These are phyloP conservation scores for Dryas alaskensis DNA, from an alignment of 306 rosid genomes.

Conservation along the genomic window DNA sequence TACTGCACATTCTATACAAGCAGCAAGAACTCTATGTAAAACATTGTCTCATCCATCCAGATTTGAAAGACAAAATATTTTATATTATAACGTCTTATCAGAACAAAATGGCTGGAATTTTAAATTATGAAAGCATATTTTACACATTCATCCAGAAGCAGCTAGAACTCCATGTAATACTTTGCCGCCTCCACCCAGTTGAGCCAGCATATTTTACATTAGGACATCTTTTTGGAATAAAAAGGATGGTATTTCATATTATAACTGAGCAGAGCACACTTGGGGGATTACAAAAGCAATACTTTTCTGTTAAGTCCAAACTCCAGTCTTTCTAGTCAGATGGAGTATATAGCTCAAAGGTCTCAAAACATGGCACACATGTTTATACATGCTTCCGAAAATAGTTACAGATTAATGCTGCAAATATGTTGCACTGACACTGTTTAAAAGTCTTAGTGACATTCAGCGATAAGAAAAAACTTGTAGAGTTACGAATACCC, in stretches of 20 bases:
- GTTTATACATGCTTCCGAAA: not conserved
- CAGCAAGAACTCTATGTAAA: not conserved
- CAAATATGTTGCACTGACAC: not conserved
- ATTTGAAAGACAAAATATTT: not conserved
- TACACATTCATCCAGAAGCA: not conserved
- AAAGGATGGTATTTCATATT: not conserved
- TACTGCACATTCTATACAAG: not conserved
- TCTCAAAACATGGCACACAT: not conserved
- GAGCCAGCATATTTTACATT: not conserved
- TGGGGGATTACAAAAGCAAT: not conserved
- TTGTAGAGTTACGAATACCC: constrained; percentile 24
- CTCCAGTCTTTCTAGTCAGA: not conserved
- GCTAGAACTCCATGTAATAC: not conserved
- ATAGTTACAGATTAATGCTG: constrained; percentile 2
- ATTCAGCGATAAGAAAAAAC: not conserved
- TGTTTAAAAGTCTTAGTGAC: not conserved
- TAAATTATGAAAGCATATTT: not conserved
- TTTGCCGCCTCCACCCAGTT: not conserved
- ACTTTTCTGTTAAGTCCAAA: not conserved
- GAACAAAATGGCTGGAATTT: not conserved
- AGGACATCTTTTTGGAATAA: not conserved
- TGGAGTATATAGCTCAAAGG: not conserved
- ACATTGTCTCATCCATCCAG: not conserved
- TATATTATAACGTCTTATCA: not conserved
- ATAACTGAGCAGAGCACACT: not conserved